A percentile compares a stretch with the other conserved stretches of the same genome.
phyloP scores from a whole-genome alignment of 106 monocot species.

The Dendrobium catenatum region DNA sequence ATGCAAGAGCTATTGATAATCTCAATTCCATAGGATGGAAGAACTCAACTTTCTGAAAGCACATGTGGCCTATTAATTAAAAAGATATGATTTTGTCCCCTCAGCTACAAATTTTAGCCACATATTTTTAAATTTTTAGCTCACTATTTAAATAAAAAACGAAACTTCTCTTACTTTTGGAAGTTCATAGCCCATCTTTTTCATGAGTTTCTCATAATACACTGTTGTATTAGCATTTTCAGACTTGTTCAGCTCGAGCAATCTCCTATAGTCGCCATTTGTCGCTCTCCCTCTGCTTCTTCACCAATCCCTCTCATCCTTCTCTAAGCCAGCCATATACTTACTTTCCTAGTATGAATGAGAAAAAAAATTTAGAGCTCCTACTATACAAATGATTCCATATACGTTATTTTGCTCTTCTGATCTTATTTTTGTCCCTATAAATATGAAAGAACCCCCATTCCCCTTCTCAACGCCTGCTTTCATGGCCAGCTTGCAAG shows the following conservation, averaged over 20 bases:
- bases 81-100: too few relatives aligned
- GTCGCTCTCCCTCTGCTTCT: neutral
- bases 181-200: neutral
- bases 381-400: too few relatives aligned
- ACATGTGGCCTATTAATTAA: too few relatives aligned
- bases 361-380: too few relatives aligned
- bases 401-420: too few relatives aligned
- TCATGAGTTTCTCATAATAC: neutral
- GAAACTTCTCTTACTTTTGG: neutral
- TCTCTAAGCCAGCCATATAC: neutral
- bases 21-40: too few relatives aligned
- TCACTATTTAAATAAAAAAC: too few relatives aligned
- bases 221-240: neutral
- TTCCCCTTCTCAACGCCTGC: neutral
- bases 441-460: neutral
- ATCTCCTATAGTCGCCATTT: neutral
- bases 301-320: neutral
- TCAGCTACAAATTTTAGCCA: too few relatives aligned
- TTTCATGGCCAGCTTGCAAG: neutral
- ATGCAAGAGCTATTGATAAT: too few relatives aligned
- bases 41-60: too few relatives aligned
- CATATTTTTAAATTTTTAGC: too few relatives aligned
- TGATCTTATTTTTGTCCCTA: too few relatives aligned
- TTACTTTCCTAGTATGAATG: neutral
- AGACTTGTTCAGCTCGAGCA: neutral